Conservation (phyloP, 202 grass and related monocot species). For the Setaria viridis region DNA sequence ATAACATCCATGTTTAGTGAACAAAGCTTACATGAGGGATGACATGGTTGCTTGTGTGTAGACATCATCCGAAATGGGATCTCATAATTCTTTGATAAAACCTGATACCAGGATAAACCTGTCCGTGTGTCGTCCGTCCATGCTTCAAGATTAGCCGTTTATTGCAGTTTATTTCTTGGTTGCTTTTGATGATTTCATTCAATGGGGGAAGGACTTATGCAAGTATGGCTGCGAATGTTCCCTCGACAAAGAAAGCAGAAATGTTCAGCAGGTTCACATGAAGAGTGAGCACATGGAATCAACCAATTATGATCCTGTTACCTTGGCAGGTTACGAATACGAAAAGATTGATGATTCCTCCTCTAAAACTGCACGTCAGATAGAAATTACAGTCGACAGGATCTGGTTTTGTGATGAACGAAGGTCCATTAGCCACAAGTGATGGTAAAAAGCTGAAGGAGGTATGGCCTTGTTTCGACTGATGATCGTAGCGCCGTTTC, state of each 20-base stretch:
- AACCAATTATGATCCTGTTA: not conserved
- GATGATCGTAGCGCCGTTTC: not conserved
- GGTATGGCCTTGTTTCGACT: not conserved
- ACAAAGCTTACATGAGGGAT: too few relatives aligned
- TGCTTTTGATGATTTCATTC: not conserved
- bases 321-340: not conserved
- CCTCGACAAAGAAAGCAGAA: not conserved
- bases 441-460: not conserved
- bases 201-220: slow-evolving; percentile 1
- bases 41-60: too few relatives aligned
- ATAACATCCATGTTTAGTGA: too few relatives aligned
- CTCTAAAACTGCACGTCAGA: not conserved
- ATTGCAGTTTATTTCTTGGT: not conserved
- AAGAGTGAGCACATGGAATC: not conserved
- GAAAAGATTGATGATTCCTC: not conserved
- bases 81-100: too few relatives aligned
- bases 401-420: not conserved
- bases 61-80: too few relatives aligned
- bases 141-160: too few relatives aligned
- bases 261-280: not conserved
- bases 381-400: not conserved
- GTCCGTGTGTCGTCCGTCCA: too few relatives aligned
- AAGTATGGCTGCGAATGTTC: not conserved
- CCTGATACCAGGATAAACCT: too few relatives aligned
- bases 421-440: not conserved